phyloP scores from a whole-genome alignment of 2,329 filamentous ascomycete genomes.

The Aurifilum marmelostoma region DNA sequence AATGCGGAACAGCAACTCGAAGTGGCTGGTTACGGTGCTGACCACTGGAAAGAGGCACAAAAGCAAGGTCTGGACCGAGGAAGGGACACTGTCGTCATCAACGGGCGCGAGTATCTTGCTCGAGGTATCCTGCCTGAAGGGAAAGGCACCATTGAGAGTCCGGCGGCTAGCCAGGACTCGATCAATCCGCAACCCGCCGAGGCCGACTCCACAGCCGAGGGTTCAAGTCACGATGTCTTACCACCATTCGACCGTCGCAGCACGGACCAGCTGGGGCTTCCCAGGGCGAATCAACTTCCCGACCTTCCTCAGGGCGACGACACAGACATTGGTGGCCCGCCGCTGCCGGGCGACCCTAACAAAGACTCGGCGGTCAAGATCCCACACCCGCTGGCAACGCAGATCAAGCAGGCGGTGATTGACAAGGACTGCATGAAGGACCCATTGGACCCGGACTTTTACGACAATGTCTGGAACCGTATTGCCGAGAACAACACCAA shows the following conservation, averaged over 20 bases:
- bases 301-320: conserved; percentile 73
- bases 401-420: conserved; percentile 74
- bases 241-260: conserved; percentile 61
- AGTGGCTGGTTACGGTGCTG: conserved; percentile 75
- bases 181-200: conserved; percentile 33
- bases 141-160: conserved; percentile 59
- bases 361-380: conserved; percentile 50
- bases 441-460: conserved; percentile 80
- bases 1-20: conserved; percentile 71
- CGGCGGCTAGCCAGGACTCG: conserved; percentile 33
- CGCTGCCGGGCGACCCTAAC: conserved; percentile 57
- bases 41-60: conserved; percentile 72
- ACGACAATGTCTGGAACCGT: conserved; percentile 83
- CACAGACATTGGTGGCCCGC: conserved; percentile 78
- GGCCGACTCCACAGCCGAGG: conserved; percentile 45
- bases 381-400: conserved; percentile 61
- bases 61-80: conserved; percentile 63
- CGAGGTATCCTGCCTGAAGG: conserved; percentile 66
- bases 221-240: conserved; percentile 46
- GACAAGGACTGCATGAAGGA: conserved; percentile 94
- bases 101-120: conserved; percentile 72
- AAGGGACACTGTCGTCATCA: conserved; percentile 71
- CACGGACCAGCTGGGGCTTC: conserved; percentile 69
- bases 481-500: conserved; percentile 95
- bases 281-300: conserved; percentile 70